phyloP scores from a whole-genome alignment of 371 early-diverging fungal genomes.

The Mortierella sp. region DNA sequence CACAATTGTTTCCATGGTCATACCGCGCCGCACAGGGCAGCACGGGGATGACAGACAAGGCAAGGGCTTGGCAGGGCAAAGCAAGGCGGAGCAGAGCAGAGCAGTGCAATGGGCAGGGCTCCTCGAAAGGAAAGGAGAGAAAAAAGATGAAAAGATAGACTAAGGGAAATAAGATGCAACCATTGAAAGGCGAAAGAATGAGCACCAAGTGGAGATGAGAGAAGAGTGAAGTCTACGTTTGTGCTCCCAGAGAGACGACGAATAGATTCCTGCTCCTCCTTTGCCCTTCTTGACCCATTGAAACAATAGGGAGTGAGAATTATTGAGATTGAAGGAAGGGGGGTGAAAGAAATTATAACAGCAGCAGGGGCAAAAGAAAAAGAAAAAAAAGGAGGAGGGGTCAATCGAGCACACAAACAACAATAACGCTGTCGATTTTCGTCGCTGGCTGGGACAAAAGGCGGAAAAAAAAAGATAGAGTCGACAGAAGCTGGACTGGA shows the following conservation, averaged over 20 bases:
- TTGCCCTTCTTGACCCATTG: neutral
- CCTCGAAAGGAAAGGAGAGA: neutral
- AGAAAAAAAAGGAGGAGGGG: neutral
- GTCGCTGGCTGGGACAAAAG: neutral
- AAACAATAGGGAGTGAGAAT: conserved; percentile 42
- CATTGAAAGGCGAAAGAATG: neutral
- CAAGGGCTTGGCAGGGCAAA: neutral
- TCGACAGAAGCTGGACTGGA: conserved; percentile 3
- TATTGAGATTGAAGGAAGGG: neutral
- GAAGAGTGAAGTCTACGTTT: neutral
- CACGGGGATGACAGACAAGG: neutral
- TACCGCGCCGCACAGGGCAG: conserved; percentile 1
- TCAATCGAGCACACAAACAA: neutral
- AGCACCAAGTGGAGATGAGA: neutral
- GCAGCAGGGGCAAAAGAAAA: neutral
- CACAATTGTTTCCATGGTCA: neutral
- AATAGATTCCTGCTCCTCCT: conserved; percentile 42
- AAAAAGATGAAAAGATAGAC: neutral
- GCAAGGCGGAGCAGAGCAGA: neutral
- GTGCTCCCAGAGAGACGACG: neutral
- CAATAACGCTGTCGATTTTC: neutral
- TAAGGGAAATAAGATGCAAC: neutral
- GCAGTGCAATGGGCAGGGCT: neutral
- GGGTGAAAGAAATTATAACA: too few relatives aligned
- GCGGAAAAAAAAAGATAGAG: too few relatives aligned